Base-by-base conservation (phyloP, 192 early-diverging fungal species). In the Linnemannia schmuckeri region DNA sequence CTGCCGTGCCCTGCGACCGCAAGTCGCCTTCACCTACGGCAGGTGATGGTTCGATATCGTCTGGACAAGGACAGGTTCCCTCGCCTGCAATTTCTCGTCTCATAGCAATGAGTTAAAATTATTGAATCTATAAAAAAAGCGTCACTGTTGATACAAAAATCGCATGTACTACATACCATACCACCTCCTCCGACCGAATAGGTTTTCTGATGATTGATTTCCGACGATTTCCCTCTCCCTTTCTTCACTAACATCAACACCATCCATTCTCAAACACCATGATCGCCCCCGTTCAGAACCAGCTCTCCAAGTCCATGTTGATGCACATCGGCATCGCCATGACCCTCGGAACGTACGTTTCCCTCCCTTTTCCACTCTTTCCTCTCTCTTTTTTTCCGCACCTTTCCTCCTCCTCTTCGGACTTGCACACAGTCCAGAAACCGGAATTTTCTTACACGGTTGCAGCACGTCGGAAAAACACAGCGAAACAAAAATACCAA, bases 301-400 rank as follows among this genome's bases (percentile, higher is more conserved):
- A 74, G 71, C 85, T 87, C 72, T 75, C 63, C 57, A 87, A 81
- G 85, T 78, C 75, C 18, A 87, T 87, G 85, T 69, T 87, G 74
- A 57, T 61, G 61, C 84, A 86, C 75, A 86, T 86, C 75, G 70
- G 54, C 63, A 12, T 78, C 69, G 42, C 44, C 30, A 76, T 87
- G 68, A 42, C 72, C 38, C 40, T 87, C 72, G 85, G 85, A 87
- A 63, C 55, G 85, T 86, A 81, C 38, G 74, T 81, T 69, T 30
- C 20, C 35, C 7, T 76, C 66, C 40, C 40, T 12, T 44, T 68
- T n/a, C 66, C 37, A 54, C 27, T 52, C 55, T 66, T 12, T 33
- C 61, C 27, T 30, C 30, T 13, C 33, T n/a, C n/a, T 27, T 1
- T 3, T 18, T 6, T 38, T 24, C 0, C 1, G 10, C 17, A 20